Evolutionary conservation across 176 grass and related monocot species (phyloP).

Genomic region (Tillandsia leiboldiana): DNA sequence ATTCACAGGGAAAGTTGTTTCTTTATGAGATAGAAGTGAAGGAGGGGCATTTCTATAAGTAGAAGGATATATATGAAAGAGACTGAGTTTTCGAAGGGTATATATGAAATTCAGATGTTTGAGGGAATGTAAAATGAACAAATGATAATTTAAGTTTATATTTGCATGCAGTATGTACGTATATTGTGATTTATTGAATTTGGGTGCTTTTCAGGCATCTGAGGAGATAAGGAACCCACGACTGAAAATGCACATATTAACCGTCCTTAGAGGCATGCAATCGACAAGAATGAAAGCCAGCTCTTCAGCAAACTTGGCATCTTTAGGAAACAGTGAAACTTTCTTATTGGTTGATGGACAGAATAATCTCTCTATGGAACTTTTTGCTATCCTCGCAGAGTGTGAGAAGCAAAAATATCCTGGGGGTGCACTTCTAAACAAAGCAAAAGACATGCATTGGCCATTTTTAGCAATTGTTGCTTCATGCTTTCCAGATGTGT

Average conservation of each 20-base stretch:
- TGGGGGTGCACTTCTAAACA: conserved; percentile 69
- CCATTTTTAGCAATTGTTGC: conserved; percentile 78
- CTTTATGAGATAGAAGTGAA: too few species aligned
- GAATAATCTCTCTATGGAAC: conserved; percentile 42
- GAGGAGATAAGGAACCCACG: conserved; percentile 76
- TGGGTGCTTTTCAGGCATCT: conserved; percentile 36
- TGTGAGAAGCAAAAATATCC: conserved; percentile 89
- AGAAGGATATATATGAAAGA: too few species aligned
- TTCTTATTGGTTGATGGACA: conserved; percentile 33
- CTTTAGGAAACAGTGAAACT: conserved; percentile 37
- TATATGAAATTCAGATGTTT: too few species aligned
- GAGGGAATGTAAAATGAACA: too few species aligned
- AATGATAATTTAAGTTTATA: too few species aligned
- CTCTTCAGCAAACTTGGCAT: conserved; percentile 29
- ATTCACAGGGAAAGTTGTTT: too few species aligned
- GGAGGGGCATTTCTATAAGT: too few species aligned
- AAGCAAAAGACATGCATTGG: conserved; percentile 83
- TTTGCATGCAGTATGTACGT: too few species aligned
- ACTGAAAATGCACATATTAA: conserved; percentile 75
- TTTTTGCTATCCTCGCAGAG: conserved; percentile 61
- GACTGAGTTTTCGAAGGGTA: too few species aligned
- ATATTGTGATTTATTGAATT: background rate
- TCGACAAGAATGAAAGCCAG: conserved; percentile 50
- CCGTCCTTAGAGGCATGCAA: conserved; percentile 62
- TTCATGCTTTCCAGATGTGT: conserved; percentile 83